These are phyloP conservation scores for Colletotrichum sansevieriae DNA, from an alignment of 2,329 filamentous ascomycete genomes.

Conservation along the genomic window DNA sequence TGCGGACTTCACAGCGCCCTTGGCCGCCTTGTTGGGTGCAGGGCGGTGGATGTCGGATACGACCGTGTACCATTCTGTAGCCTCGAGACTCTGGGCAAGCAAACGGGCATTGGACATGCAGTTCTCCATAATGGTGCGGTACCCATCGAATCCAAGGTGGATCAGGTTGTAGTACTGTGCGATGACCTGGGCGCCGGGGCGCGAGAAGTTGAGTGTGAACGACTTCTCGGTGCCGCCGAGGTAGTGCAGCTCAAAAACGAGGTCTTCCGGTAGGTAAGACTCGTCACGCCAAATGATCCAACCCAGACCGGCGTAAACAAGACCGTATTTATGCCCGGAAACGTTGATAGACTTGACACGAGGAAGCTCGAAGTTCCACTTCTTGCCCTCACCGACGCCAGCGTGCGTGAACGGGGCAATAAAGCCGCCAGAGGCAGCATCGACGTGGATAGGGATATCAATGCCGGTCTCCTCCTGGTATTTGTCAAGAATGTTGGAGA, in stretches of 20 bases:
- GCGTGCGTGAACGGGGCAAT: slow-evolving; percentile 72
- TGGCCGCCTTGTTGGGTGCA: slow-evolving; percentile 51
- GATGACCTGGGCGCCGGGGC: slow-evolving; percentile 77
- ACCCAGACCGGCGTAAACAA: slow-evolving; percentile 76
- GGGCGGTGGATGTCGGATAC: slow-evolving; percentile 75
- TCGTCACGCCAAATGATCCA: slow-evolving; percentile 80
- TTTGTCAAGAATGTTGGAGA: slow-evolving; percentile 74
- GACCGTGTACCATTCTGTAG: slow-evolving; percentile 75
- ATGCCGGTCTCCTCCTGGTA: slow-evolving; percentile 71
- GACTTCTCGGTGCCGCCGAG: slow-evolving; percentile 77
- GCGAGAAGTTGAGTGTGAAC: slow-evolving; percentile 80
- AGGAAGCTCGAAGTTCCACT: slow-evolving; percentile 74
- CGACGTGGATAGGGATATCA: slow-evolving; percentile 77
- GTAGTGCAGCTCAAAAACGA: slow-evolving; percentile 79
- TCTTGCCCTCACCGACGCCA: slow-evolving; percentile 62
- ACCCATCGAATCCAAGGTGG: slow-evolving; percentile 76
- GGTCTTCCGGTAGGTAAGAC: slow-evolving; percentile 72
- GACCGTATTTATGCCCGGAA: slow-evolving; percentile 71
- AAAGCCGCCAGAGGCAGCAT: slow-evolving; percentile 72
- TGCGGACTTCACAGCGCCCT: slow-evolving; percentile 15
- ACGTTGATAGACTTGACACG: slow-evolving; percentile 76
- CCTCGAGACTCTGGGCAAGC: slow-evolving; percentile 73
- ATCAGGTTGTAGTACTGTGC: slow-evolving; percentile 81
- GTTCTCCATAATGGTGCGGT: slow-evolving; percentile 75
- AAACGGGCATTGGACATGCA: slow-evolving; percentile 74